Base-by-base conservation (phyloP, 768 basidiomycete species). In the Mycena chlorophos region DNA sequence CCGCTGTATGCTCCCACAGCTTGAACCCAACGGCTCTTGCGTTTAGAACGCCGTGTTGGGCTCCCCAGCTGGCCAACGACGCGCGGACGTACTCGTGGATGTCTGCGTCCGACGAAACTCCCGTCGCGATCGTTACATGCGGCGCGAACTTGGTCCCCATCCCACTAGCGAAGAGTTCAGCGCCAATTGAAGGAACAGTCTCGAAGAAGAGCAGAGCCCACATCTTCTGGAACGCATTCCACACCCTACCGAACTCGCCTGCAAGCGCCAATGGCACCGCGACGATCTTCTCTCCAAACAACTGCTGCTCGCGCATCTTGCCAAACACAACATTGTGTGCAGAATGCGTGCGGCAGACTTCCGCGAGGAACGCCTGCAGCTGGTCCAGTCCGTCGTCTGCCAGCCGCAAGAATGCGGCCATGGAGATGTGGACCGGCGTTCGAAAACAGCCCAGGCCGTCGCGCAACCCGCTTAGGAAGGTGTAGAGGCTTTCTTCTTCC, bases 91-190 rank as follows among this genome's bases (percentile, higher is more conserved):
- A 25, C 5, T 56, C 31, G 26, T 56, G 49, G 2, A 56, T 45
- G 49, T 45, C 42, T 31, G 5, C 14, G 17, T 13, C 26, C 31
- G 42, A 20, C 1, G 20, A 25, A 2, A 19, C 50, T 19, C 55
- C 55, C 4, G 28, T 39, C 5, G 40, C 28, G n/a, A 56, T 56
- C 5, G 55, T 56, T 17, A 38, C 55, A 17, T 56, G 55, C 28
- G 55, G 55, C 20, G 49, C 8, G 34, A 42, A 51, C 34, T 19
- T 46, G 26, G 23, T 46, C 6, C 20, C 45, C 6, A 46, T 25
- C 12, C 45, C 45, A 46, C 45, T 46, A 20, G 20, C 5, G 20
- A 19, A 8, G 8, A 43, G 10, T 43, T 16, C 40, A 43, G 8
- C 20, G 10, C 20, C 12, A 40, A 40, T 40, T 40, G 5, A 6